Evolutionary conservation across 345 rosid genomes (phyloP), one percentile per base, ranked within the genome.

Genomic region (Citrus sinensis): DNA sequence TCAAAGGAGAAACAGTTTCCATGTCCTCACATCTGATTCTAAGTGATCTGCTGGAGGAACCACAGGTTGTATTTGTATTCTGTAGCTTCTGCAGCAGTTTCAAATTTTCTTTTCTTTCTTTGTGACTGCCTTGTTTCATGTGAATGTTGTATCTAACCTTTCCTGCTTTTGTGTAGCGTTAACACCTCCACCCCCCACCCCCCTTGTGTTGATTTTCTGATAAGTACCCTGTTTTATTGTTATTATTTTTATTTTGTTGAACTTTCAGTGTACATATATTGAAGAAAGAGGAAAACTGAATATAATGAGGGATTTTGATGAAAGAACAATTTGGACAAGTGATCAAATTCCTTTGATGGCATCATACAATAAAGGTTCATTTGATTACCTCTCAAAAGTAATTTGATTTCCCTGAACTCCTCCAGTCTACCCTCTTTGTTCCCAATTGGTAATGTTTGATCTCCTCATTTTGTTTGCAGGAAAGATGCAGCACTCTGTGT

Each of bases 311-410:
- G 96, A 92, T 78, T 89, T 82, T 82, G 94, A 92, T 80, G 99
- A 95, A 83, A 90, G 92, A 86, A 91, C 97, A 80, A 94, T 95
- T 84, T 95, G 98, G 99, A 90, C 97, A 1, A 93, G 97, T 66
- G 91, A 88, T 78, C 87, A 9, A 79, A 81, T 95, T 74, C 94
- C 97, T 80, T 87, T 93, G 78, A 87, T 92, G 92, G 97, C 97
- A 76, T 89, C 98, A 61, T 95, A 87, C 84, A 92, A 92, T 84
- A 88, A 88, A 93, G 95, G 99, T 95, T 84, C 76, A 76, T 78
- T 67, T 20, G 77, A 34, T 63, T 77, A 39, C 20, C 66, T 82
- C 62, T 49, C 58, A 63, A 19, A 39, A 72, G 27, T 34, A 7
- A 65, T 40, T 75, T 34, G 16, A 73, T 27, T 13, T 65, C 32